Percentiles rank a stretch among this genome's conserved stretches.
Evolutionary conservation across 768 basidiomycete species (phyloP).

Genomic region (Megacollybia marginata): DNA sequence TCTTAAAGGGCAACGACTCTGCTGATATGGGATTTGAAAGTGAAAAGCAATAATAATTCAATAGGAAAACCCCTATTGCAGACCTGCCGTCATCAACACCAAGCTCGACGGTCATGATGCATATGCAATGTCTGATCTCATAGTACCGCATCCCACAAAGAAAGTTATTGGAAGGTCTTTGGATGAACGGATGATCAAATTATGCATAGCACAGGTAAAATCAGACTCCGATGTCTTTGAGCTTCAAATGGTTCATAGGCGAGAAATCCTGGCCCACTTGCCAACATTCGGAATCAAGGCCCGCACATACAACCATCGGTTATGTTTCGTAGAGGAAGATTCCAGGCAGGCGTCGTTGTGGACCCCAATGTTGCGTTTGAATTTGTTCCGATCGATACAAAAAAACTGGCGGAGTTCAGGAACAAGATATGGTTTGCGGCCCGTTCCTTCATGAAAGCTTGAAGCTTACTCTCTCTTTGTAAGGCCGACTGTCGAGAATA

Average conservation of each 20-base stretch:
- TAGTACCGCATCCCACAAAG: conserved; percentile 32
- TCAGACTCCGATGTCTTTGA: too few species aligned
- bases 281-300: conserved; percentile 25
- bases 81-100: conserved; percentile 21
- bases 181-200: conserved; percentile 42
- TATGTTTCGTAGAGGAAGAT: conserved; percentile 29
- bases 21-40: too few species aligned
- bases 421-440: conserved; percentile 1
- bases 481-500: conserved; percentile 32
- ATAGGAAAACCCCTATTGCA: too few species aligned
- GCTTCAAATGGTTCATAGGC: too few species aligned
- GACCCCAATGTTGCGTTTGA: conserved; percentile 15
- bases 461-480: background rate
- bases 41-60: too few species aligned
- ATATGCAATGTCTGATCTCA: conserved; percentile 33
- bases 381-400: background rate
- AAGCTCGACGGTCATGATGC: conserved; percentile 19
- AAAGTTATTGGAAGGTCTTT: conserved; percentile 25
- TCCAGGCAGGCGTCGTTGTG: conserved; percentile 26
- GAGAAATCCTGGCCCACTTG: conserved; percentile 32
- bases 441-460: background rate
- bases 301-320: conserved; percentile 18
- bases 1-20: too few species aligned
- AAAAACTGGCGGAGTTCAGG: background rate
- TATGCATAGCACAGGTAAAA: conserved; percentile 27